These are phyloP conservation scores for Picea abies DNA, from an alignment of 83 land plant genomes.

Conservation along the genomic window DNA sequence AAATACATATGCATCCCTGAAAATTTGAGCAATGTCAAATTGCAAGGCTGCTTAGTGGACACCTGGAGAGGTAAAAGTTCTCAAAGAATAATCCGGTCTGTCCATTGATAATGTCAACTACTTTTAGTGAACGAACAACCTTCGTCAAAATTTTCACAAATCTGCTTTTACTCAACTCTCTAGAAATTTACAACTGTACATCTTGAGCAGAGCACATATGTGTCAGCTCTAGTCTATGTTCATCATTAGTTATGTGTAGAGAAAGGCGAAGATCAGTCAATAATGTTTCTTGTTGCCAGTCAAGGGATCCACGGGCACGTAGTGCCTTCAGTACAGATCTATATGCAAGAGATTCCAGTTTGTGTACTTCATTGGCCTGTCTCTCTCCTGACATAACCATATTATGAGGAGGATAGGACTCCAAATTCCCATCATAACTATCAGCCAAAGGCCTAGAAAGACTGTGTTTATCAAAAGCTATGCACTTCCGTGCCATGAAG, in stretches of 20 bases:
- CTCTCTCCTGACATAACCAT: not conserved
- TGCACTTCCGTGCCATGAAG: not conserved
- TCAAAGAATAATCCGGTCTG: too few relatives aligned
- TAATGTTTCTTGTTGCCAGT: constrained; percentile 8
- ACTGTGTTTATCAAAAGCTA: not conserved
- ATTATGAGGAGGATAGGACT: not conserved
- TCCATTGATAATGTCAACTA: too few relatives aligned
- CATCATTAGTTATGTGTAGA: constrained; percentile 9
- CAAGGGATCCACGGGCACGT: constrained; percentile 13
- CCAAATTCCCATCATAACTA: not conserved
- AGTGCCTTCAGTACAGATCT: constrained; percentile 16
- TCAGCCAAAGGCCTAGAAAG: not conserved
- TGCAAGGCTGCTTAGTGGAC: too few relatives aligned
- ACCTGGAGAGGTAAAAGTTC: too few relatives aligned
- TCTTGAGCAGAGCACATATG: constrained; percentile 4
- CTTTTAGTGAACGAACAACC: too few relatives aligned
- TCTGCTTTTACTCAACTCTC: too few relatives aligned
- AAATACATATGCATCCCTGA: too few relatives aligned
- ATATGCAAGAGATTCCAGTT: constrained; percentile 9
- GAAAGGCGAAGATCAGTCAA: constrained; percentile 18
- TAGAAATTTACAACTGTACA: too few relatives aligned
- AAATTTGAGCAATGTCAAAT: too few relatives aligned
- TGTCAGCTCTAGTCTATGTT: constrained; percentile 17
- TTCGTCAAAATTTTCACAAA: too few relatives aligned
- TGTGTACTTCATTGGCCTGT: constrained; percentile 6